Evolutionary conservation across 768 basidiomycete species (phyloP), one percentile per base, ranked within the genome.

Genomic region (Lenzites betulinus): DNA sequence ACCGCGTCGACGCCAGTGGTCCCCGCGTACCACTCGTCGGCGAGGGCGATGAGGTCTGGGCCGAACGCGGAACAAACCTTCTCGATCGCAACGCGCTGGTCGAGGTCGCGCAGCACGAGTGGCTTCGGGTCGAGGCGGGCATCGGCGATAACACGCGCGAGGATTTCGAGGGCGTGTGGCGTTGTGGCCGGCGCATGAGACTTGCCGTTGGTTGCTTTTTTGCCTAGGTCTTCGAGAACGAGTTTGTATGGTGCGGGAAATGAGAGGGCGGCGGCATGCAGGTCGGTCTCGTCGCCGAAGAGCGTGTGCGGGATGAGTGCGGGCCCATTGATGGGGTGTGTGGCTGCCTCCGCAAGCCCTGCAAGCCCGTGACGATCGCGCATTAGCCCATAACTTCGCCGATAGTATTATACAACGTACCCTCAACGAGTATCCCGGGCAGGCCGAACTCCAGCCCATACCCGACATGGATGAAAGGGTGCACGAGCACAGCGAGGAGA

Each of bases 391-490:
- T n/a, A n/a, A n/a, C n/a, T n/a, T n/a, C n/a, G n/a, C n/a, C n/a
- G n/a, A n/a, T n/a, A n/a, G n/a, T n/a, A n/a, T n/a, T n/a, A n/a
- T n/a, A n/a, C n/a, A n/a, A n/a, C n/a, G n/a, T n/a, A 86, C 87
- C 88, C 76, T 89, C 87, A 1, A 81, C 82, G 1, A 83, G 69
- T 54, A 86, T 70, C 1, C 86, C 87, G 18, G 81, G 79, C 11
- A 85, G 63, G 20, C 78, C 76, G 60, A 88, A 88, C 67, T 89
- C 88, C 5, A 79, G 69, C 4, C 86, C 87, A 68, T 83, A 82
- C 8, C 84, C 87, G 6, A 75, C 65, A 61, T 88, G 84, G 44
- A 89, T 88, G 39, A 88, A 58, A 0, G 86, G 83, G 66, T 90
- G 88, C 7, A 88, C 25, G 3, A 86, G 68, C 7, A 84, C 84